Evolutionary conservation across 2,329 filamentous ascomycete genomes (phyloP), one percentile per base, ranked within the genome.

Genomic region (Ophiostoma quercus): DNA sequence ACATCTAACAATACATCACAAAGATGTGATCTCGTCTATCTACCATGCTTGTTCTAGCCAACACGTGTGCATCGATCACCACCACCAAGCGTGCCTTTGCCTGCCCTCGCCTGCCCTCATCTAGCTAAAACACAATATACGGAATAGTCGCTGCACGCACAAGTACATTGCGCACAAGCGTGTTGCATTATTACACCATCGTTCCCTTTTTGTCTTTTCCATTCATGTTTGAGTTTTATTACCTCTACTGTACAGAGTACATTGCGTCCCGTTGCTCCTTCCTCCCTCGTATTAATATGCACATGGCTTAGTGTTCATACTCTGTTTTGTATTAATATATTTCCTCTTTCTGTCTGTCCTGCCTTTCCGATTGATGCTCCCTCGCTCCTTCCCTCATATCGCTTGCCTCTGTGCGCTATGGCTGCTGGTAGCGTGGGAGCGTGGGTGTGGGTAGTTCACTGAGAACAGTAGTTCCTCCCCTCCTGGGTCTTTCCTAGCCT

Each of bases 371-470:
- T 22, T 69, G 47, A 32, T 67, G 32, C 43, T 66, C 62, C 68
- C 41, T 41, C 37, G 39, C 39, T 29, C 25, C 25, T 29, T 29
- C 25, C 25, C 25, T 29, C 25, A 29, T 29, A 29, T 29, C 25
- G 19, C 34, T 43, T 39, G 41, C 34, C 32, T 66, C 37, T 65
- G 63, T 66, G 37, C 34, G 8, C n/a, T 39, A 16, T 29, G 39
- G 51, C 60, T 32, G 43, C 32, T 67, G 66, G 65, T 67, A 65
- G 65, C 63, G 67, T 71, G 70, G 63, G 54, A 65, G 65, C 63
- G 67, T 71, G 70, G 63, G 54, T 67, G 70, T 69, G 67, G 70
- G 67, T 71, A 67, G 63, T 43, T 71, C 25, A 29, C 25, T 29
- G 25, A 29, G 25, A 1, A 29, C 25, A 29, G 67, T 71, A 67